Conservation (phyloP, 2,329 filamentous ascomycete genomes). For the Fusarium sp. region DNA sequence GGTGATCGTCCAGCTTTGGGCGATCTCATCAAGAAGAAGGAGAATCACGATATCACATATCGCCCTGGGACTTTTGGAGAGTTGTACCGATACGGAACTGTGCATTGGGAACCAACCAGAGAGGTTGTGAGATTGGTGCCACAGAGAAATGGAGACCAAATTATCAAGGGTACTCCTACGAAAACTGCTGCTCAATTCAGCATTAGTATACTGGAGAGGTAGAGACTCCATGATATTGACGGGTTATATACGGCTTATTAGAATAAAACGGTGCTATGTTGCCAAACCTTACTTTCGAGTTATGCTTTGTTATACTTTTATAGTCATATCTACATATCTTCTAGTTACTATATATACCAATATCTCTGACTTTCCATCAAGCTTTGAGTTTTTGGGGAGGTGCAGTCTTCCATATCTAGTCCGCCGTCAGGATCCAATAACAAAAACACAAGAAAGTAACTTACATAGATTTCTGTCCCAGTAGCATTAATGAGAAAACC, state of each 20-base stretch:
- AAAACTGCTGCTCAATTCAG: neutral
- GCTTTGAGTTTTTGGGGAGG: neutral
- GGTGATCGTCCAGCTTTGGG: constrained; percentile 46
- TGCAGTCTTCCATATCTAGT: neutral
- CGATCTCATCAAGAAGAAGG: constrained; percentile 46
- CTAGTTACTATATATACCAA: neutral
- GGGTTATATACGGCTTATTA: neutral
- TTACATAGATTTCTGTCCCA: constrained; percentile 12
- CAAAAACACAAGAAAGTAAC: neutral
- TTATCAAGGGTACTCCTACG: constrained; percentile 31
- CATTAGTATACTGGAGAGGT: rapidly evolving
- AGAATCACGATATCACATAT: constrained; percentile 43
- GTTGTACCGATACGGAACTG: constrained; percentile 49
- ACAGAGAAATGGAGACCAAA: constrained; percentile 30
- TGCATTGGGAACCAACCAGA: constrained; percentile 47
- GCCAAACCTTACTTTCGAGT: neutral
- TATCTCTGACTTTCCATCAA: rapidly evolving
- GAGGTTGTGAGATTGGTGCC: constrained; percentile 41
- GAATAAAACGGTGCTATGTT: neutral
- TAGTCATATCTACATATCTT: too few relatives aligned
- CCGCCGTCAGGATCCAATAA: neutral
- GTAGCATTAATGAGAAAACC: neutral
- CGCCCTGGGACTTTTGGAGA: constrained; percentile 49
- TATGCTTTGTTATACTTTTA: rapidly evolving
- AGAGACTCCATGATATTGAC: rapidly evolving